Conservation (phyloP, 768 basidiomycete genomes). For the Galerina marginata region DNA sequence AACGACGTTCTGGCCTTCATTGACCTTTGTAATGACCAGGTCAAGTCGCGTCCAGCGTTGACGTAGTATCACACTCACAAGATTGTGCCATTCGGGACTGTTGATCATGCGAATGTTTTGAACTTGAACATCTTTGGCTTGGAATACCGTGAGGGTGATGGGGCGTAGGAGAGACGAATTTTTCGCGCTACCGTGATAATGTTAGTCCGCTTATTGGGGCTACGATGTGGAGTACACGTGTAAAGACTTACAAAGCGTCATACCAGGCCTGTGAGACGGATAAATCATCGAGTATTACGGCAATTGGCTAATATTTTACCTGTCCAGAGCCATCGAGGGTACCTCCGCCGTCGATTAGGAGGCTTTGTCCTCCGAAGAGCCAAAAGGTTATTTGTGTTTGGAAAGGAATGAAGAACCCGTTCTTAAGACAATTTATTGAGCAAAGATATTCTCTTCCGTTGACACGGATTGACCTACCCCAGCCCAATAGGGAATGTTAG, state of each 20-base stretch:
- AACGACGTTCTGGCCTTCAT: constrained; percentile 51
- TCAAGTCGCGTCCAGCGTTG: neutral
- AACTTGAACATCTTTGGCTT: constrained; percentile 53
- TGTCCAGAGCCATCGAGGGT: constrained; percentile 71
- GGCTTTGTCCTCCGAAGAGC: constrained; percentile 56
- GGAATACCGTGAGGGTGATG: constrained; percentile 58
- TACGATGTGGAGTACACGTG: neutral
- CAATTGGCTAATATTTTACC: constrained; percentile 30
- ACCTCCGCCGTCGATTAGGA: constrained; percentile 61
- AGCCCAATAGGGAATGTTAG: constrained; percentile 59
- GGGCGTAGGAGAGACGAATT: constrained; percentile 57
- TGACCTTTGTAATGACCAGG: constrained; percentile 37
- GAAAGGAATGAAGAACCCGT: constrained; percentile 58
- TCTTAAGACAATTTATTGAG: constrained; percentile 31
- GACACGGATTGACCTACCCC: constrained; percentile 34
- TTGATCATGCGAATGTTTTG: constrained; percentile 54
- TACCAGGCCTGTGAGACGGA: constrained; percentile 53
- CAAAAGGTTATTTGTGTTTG: constrained; percentile 61
- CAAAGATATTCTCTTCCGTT: neutral
- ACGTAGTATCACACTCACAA: constrained; percentile 34
- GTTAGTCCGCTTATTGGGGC: neutral
- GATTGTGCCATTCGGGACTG: constrained; percentile 58
- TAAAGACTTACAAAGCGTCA: constrained; percentile 47
- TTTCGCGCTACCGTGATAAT: constrained; percentile 35
- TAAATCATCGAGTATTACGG: neutral